These are phyloP conservation scores for Thalassiosira sp. DNA, from an alignment of 352 stramenopile genomes.

Conservation along the genomic window DNA sequence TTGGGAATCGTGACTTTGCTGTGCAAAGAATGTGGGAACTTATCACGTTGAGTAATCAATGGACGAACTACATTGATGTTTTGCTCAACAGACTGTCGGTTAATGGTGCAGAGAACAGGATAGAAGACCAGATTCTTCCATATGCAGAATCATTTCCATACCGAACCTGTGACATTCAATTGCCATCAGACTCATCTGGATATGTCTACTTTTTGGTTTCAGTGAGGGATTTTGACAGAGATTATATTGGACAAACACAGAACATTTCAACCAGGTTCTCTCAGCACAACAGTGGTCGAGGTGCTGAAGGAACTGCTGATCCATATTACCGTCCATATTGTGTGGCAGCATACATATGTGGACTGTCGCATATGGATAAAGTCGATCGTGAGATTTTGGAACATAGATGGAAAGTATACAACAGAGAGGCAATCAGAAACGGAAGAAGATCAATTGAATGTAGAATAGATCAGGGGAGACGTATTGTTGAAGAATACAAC, in stretches of 20 bases:
- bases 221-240: background rate
- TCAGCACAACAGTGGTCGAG: conserved; percentile 26
- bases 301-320: conserved; percentile 9
- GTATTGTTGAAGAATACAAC: background rate
- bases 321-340: conserved; percentile 9
- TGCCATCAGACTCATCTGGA: conserved; percentile 5
- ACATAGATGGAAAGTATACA: conserved; percentile 20
- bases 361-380: background rate
- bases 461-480: background rate
- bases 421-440: background rate
- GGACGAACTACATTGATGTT: conserved; percentile 12
- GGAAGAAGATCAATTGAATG: background rate
- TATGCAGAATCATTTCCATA: conserved; percentile 26
- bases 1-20: conserved; percentile 14
- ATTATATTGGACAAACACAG: conserved; percentile 28
- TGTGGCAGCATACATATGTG: conserved; percentile 20
- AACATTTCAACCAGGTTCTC: background rate
- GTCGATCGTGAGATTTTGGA: conserved; percentile 5
- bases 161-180: background rate
- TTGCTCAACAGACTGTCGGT: conserved; percentile 7
- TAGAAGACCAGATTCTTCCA: conserved; percentile 1
- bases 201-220: conserved; percentile 29
- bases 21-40: conserved; percentile 29
- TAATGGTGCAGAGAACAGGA: background rate
- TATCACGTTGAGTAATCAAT: conserved; percentile 21